phyloP scores from a whole-genome alignment of 495 filamentous ascomycete genomes.

The Apodospora peruviana region DNA sequence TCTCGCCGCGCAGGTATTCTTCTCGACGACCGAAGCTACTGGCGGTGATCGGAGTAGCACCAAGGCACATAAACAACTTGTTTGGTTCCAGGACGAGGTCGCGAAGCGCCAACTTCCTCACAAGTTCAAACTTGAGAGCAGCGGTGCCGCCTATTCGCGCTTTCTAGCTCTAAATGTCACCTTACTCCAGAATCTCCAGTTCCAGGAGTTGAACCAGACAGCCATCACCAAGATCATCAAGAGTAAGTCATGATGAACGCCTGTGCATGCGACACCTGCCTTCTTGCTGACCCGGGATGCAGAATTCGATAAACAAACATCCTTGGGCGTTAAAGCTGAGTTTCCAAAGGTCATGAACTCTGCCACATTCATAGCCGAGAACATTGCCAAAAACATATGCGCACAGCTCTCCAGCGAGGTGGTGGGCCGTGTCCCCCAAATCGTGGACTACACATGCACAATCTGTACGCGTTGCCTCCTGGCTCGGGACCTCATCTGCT shows the following conservation, averaged over 20 bases:
- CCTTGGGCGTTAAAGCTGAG: conserved; percentile 50
- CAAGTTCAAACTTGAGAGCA: conserved; percentile 54
- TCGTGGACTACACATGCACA: conserved; percentile 70
- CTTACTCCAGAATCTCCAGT: conserved; percentile 60
- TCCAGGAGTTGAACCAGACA: conserved; percentile 65
- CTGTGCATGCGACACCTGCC: background rate
- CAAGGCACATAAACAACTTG: conserved; percentile 48
- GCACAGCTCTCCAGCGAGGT: conserved; percentile 59
- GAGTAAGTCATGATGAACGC: conserved; percentile 44
- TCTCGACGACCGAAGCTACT: conserved; percentile 57
- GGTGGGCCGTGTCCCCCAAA: conserved; percentile 59
- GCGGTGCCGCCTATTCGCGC: conserved; percentile 47
- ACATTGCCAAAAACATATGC: conserved; percentile 61
- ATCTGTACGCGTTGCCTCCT: conserved; percentile 43
- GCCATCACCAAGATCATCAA: conserved; percentile 74
- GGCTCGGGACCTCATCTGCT: background rate
- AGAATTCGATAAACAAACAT: conserved; percentile 79
- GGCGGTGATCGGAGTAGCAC: conserved; percentile 51
- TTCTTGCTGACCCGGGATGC: background rate
- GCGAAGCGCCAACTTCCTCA: conserved; percentile 42
- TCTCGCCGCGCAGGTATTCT: conserved; percentile 64
- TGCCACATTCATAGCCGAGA: conserved; percentile 46
- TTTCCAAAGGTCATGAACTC: conserved; percentile 49
- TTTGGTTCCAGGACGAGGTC: conserved; percentile 55
- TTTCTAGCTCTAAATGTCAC: conserved; percentile 62